These are phyloP conservation scores for Jatropha curcas DNA, from an alignment of 345 rosid species.

Conservation along the genomic window DNA sequence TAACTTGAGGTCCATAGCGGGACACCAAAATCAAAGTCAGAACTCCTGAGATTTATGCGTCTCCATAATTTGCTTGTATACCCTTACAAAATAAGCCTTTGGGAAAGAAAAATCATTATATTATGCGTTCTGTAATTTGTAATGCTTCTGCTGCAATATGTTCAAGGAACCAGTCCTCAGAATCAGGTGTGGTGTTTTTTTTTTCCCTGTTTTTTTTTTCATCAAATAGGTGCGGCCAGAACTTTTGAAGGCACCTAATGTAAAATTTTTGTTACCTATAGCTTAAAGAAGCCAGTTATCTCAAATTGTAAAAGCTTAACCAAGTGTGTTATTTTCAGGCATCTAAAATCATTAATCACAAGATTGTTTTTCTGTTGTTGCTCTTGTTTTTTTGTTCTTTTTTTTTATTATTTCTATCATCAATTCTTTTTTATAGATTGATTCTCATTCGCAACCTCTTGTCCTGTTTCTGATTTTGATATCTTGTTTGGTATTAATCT, in stretches of 20 bases:
- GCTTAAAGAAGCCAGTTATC: background rate
- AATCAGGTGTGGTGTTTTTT: background rate
- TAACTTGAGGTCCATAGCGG: slow-evolving; percentile 25
- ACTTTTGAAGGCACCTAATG: background rate
- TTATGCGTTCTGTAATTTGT: background rate
- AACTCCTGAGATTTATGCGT: background rate
- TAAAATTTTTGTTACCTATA: too few relatives aligned
- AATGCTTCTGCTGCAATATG: background rate
- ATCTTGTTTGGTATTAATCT: too few relatives aligned
- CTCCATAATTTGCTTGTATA: slow-evolving; percentile 5
- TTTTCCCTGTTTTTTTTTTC: too few relatives aligned
- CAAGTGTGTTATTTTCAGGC: background rate
- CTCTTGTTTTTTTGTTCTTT: too few relatives aligned
- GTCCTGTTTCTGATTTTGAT: too few relatives aligned
- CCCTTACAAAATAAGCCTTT: background rate
- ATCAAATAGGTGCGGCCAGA: background rate
- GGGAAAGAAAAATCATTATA: background rate
- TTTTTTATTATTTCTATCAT: too few relatives aligned
- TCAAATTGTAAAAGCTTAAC: too few relatives aligned
- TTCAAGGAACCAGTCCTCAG: background rate
- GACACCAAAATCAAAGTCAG: background rate
- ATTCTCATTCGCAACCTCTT: background rate
- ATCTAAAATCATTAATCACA: background rate
- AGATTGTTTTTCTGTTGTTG: background rate
- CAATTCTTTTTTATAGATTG: background rate